Base-by-base conservation (phyloP, 139 green algal genomes). In the Astrephomene gubernaculifera region DNA sequence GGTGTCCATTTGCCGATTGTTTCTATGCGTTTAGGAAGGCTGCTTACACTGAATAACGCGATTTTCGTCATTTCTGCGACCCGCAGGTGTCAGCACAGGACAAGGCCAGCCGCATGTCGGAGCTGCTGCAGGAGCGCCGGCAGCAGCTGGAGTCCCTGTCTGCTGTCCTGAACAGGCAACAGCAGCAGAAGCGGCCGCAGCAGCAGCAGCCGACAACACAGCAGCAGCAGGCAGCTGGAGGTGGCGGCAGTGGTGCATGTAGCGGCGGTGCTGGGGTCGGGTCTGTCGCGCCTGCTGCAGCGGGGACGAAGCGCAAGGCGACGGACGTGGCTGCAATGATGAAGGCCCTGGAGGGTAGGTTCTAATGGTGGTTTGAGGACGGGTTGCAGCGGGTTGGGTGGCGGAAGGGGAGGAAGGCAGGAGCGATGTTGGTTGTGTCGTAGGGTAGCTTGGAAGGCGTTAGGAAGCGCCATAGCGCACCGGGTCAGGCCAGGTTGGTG, bases 131-230 rank as follows among this genome's bases (percentile, higher is more conserved):
- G 14, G 78, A 84, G 78, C 39, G 78, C 19, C 44, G 31, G 63
- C 41, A 67, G 78, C 78, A 84, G 61, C 78, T 84, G 53, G 2
- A 72, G 24, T 63, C 76, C 6, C 76, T 83, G 41, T 57, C 54
- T 14, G 78, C 61, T 8, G 63, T 31, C 8, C 54, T 82, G 1
- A 36, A n/a, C 8, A 1, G n/a, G n/a, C 29, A 57, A 19, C 71
- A 9, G 4, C 29, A 31, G 31, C 14, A 6, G 68, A 21, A n/a
- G 12, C 63, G 41, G 63, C 4, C 31, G 31, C 2, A 24, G 63
- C 31, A 39, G 63, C 60, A 33, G 10, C 24, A 9, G 60, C 2
- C 60, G 21, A 67, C 35, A 29, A n/a, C 63, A 41, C 29, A 4
- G 63, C 63, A 39, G 63, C 63, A 43, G n/a, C 63, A 70, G 29